phyloP scores from a whole-genome alignment of 495 filamentous ascomycete genomes.

The Penicillium verhagenii region DNA sequence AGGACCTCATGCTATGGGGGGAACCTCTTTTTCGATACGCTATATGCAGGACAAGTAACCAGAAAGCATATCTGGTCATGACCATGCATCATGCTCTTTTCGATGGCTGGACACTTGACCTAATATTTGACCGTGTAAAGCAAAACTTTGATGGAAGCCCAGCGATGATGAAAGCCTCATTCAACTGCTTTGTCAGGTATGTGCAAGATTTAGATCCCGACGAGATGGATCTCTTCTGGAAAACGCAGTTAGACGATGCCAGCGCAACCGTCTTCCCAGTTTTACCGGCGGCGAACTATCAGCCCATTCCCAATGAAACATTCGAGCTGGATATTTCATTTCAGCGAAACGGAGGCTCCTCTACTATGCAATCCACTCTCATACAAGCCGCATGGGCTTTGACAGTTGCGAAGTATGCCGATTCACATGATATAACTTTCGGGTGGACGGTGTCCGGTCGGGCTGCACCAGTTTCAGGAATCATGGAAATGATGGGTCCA shows the following conservation, averaged over 20 bases:
- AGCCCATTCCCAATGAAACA: not conserved
- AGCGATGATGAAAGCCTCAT: too few relatives aligned
- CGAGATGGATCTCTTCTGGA: not conserved
- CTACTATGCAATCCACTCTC: not conserved
- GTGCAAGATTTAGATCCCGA: not conserved
- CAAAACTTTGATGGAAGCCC: not conserved
- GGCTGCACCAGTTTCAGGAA: not conserved
- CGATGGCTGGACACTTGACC: not conserved
- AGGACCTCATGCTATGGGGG: too few relatives aligned
- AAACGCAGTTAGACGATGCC: too few relatives aligned
- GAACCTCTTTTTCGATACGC: not conserved
- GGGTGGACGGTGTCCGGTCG: not conserved
- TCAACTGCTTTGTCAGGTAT: not conserved
- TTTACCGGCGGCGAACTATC: not conserved
- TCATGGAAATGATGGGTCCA: not conserved
- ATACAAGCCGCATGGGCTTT: not conserved
- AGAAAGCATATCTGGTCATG: not conserved
- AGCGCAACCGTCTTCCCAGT: not conserved
- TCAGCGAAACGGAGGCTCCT: not conserved
- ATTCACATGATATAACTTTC: not conserved
- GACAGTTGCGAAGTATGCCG: not conserved
- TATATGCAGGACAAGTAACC: not conserved
- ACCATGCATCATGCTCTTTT: not conserved
- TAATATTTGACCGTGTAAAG: not conserved
- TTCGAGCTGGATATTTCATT: not conserved